Percentiles rank a stretch among this genome's conserved stretches.
phyloP scores from a whole-genome alignment of 208 protist species.

The Leishmania tropica region DNA sequence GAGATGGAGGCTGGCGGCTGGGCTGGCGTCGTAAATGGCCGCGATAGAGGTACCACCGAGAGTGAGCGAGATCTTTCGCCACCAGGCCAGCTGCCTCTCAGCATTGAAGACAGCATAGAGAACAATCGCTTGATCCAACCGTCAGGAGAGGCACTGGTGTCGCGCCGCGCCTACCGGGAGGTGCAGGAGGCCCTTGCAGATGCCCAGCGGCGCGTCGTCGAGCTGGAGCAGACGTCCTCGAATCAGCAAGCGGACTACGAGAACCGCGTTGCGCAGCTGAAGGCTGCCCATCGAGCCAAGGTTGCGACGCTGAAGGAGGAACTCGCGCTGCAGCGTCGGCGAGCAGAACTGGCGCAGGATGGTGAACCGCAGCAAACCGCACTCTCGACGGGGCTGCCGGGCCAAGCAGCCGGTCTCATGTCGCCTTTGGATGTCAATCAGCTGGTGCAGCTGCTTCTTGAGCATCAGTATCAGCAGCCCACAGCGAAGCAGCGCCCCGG shows the following conservation, averaged over 20 bases:
- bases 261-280: slow-evolving; percentile 27
- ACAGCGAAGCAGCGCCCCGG: too few relatives aligned
- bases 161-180: slow-evolving; percentile 12
- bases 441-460: slow-evolving; percentile 1
- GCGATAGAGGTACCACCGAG: background rate
- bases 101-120: background rate
- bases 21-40: background rate
- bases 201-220: slow-evolving; percentile 28
- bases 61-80: background rate
- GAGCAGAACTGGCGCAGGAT: background rate
- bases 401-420: background rate
- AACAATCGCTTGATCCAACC: background rate
- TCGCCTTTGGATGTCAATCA: background rate
- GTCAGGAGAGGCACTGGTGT: slow-evolving; percentile 6
- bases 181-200: slow-evolving; percentile 31
- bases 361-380: background rate
- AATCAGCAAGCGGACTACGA: slow-evolving; percentile 20
- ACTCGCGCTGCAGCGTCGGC: slow-evolving; percentile 24
- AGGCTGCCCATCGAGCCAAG: slow-evolving; percentile 33
- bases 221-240: slow-evolving; percentile 21
- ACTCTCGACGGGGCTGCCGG: too few relatives aligned
- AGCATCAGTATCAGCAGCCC: background rate
- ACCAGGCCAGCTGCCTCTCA: background rate
- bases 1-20: background rate
- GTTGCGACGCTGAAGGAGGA: slow-evolving; percentile 32